phyloP scores from a whole-genome alignment of 1,284 basidiomycete genomes.

The Cutaneotrichosporon cavernicola region DNA sequence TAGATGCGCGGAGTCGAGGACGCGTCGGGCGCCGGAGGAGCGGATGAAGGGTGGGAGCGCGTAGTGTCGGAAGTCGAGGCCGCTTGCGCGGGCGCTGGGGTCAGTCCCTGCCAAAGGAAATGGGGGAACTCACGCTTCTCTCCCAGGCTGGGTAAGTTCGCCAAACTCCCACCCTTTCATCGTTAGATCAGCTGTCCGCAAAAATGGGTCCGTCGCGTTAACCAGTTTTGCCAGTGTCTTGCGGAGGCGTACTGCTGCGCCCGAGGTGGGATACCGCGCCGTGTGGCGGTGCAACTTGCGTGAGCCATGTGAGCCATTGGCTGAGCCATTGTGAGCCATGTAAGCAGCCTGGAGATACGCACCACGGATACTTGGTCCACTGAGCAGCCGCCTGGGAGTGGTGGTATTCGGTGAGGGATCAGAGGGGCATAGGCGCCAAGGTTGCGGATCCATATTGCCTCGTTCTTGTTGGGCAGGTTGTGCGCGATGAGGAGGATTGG shows the following conservation, averaged over 20 bases:
- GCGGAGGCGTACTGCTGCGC: slow-evolving; percentile 57
- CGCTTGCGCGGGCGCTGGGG: slow-evolving; percentile 51
- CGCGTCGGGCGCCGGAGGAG: slow-evolving; percentile 62
- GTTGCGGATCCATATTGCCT: background rate
- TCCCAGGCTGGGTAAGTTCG: slow-evolving; percentile 68
- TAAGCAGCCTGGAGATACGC: background rate
- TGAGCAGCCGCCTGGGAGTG: background rate
- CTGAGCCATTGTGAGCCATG: too few relatives aligned
- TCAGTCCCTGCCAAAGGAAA: slow-evolving; percentile 3
- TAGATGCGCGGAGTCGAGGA: slow-evolving; percentile 66
- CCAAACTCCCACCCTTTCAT: slow-evolving; percentile 58
- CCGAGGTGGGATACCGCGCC: slow-evolving; percentile 69
- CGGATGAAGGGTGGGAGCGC: slow-evolving; percentile 64
- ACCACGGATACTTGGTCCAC: slow-evolving; percentile 5
- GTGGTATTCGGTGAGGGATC: background rate
- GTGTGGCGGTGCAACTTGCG: slow-evolving; percentile 75
- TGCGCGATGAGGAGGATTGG: background rate
- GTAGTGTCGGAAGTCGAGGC: slow-evolving; percentile 33
- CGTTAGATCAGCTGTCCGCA: slow-evolving; percentile 62
- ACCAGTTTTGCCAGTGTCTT: slow-evolving; percentile 52
- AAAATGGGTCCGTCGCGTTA: slow-evolving; percentile 57
- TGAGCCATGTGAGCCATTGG: background rate
- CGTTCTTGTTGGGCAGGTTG: background rate
- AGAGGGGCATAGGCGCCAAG: slow-evolving; percentile 6
- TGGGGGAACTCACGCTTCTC: slow-evolving; percentile 61